These are phyloP conservation scores for Anastatica hierochuntica DNA, from an alignment of 345 rosid genomes.

Conservation along the genomic window DNA sequence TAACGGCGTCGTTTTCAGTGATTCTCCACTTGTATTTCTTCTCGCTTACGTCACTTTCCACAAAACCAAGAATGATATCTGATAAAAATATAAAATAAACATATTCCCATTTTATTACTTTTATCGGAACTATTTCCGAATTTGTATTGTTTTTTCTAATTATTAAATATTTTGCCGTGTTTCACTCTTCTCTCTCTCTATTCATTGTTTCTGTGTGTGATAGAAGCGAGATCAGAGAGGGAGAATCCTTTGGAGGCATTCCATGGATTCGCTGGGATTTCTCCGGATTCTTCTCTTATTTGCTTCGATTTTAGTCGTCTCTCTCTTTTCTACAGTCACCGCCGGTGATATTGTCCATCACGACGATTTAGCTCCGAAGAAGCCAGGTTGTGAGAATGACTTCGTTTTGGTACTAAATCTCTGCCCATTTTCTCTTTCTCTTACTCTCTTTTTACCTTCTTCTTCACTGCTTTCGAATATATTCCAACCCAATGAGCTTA, in stretches of 20 bases:
- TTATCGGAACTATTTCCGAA: constrained; percentile 1
- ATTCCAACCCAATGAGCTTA: too few species aligned
- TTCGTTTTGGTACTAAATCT: constrained; percentile 71
- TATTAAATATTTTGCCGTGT: too few species aligned
- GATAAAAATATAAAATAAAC: not conserved
- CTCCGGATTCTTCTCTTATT: constrained; percentile 22
- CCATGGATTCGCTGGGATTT: constrained; percentile 55
- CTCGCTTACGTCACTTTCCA: constrained; percentile 26
- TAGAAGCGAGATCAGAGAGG: too few species aligned
- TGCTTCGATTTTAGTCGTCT: constrained; percentile 40
- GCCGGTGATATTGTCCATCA: constrained; percentile 94
- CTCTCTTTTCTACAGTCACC: constrained; percentile 32
- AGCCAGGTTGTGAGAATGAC: constrained; percentile 98
- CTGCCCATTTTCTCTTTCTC: constrained; percentile 14
- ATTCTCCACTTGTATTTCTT: not conserved
- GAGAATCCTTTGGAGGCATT: constrained; percentile 20
- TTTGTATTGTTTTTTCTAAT: too few species aligned
- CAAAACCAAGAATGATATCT: constrained; percentile 17
- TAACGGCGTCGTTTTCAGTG: constrained; percentile 17
- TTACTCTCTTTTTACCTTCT: constrained; percentile 23
- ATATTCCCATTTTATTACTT: constrained; percentile 8
- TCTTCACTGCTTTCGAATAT: constrained; percentile 7
- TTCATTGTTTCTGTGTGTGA: constrained; percentile 1
- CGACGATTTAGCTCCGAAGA: constrained; percentile 84
- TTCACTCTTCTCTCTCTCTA: constrained; percentile 18